Evolutionary conservation across 2,329 filamentous ascomycete species (phyloP).

Genomic region (Exophiala spinifera): DNA sequence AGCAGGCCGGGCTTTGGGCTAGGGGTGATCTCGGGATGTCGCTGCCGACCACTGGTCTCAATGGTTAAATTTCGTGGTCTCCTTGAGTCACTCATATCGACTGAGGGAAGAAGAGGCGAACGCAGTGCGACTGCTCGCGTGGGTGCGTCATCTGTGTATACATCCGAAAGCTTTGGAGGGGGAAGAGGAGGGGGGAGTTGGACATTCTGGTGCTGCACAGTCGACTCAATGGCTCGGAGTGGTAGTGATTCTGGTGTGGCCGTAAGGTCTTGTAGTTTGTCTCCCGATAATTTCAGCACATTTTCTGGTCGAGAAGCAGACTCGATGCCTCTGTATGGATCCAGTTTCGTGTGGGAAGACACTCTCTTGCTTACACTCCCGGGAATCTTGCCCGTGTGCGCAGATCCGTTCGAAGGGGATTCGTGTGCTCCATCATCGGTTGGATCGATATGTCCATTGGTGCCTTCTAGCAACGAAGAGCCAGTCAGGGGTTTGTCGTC

Average conservation of each 20-base stretch:
- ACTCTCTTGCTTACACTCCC: neutral
- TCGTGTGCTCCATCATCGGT: neutral
- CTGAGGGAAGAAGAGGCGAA: constrained; percentile 30
- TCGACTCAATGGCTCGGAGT: constrained; percentile 39
- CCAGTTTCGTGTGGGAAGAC: neutral
- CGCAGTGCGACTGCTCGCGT: constrained; percentile 20
- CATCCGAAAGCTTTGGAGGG: neutral
- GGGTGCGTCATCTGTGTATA: constrained; percentile 16
- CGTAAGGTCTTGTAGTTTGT: constrained; percentile 55
- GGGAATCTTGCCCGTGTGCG: neutral
- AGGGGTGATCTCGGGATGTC: constrained; percentile 7
- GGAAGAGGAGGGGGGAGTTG: neutral
- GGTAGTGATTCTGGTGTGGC: constrained; percentile 55
- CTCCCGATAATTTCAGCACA: constrained; percentile 52
- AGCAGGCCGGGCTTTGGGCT: constrained; percentile 8
- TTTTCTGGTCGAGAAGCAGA: constrained; percentile 32
- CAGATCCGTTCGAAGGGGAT: neutral
- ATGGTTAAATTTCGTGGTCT: constrained; percentile 23
- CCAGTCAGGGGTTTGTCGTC: neutral
- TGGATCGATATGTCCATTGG: neutral
- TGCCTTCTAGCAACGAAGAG: too few relatives aligned
- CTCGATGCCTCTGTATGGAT: neutral
- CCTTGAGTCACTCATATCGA: constrained; percentile 23
- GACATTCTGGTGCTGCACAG: constrained; percentile 33
- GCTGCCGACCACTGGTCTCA: constrained; percentile 12